phyloP scores from a whole-genome alignment of 2,329 filamentous ascomycete species.

The Cordyceps javanica region DNA sequence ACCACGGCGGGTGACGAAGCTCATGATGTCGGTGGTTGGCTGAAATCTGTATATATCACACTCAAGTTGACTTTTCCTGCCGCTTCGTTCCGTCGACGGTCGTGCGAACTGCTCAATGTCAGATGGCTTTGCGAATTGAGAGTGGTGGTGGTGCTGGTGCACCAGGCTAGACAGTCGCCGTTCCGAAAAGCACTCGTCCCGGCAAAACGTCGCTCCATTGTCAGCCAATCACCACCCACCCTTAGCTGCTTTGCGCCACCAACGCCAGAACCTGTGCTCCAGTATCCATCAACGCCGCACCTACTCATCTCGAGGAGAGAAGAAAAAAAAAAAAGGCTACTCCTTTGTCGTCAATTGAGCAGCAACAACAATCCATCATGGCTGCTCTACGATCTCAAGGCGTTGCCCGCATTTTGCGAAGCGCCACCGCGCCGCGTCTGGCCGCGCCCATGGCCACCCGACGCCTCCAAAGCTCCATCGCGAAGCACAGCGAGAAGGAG shows the following conservation, averaged over 20 bases:
- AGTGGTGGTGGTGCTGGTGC: conserved; percentile 19
- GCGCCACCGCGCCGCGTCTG: conserved; percentile 32
- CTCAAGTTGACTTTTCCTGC: neutral
- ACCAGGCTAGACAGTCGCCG: conserved; percentile 20
- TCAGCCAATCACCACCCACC: conserved; percentile 34
- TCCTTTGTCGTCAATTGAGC: conserved; percentile 10
- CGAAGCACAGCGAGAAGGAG: conserved; percentile 28
- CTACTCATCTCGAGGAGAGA: neutral
- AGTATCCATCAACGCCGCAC: conserved; percentile 5
- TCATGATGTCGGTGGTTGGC: conserved; percentile 62
- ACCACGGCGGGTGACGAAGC: conserved; percentile 82
- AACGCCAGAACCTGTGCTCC: neutral
- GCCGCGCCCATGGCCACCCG: conserved; percentile 39
- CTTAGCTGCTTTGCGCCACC: conserved; percentile 15
- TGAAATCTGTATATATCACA: conserved; percentile 19
- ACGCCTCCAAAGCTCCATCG: conserved; percentile 49
- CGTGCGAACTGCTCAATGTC: conserved; percentile 29
- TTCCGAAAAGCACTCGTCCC: conserved; percentile 46
- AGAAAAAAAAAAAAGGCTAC: neutral
- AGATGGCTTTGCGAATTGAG: conserved; percentile 17
- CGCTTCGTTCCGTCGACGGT: conserved; percentile 27
- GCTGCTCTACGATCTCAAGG: conserved; percentile 57
- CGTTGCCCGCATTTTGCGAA: conserved; percentile 46
- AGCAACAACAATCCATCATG: conserved; percentile 39
- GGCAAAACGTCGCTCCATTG: conserved; percentile 37